Conservation (phyloP, 352 stramenopile species). For the Phytophthora pseudosyringae region DNA sequence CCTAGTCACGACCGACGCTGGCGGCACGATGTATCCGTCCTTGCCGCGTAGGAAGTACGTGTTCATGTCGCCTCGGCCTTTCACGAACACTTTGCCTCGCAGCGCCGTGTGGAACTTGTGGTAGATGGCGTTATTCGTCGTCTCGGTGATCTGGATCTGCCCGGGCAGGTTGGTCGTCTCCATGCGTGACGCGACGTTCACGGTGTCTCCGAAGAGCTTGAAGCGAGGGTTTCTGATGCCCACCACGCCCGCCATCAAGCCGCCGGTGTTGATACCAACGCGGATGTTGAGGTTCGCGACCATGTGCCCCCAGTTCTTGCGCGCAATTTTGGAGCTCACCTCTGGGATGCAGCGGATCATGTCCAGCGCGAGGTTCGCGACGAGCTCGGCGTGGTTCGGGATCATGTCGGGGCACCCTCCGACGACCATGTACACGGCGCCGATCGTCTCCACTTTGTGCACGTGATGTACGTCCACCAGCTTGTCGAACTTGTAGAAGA, state of each 20-base stretch:
- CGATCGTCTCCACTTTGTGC: conserved; percentile 93
- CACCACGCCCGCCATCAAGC: conserved; percentile 87
- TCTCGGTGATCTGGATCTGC: conserved; percentile 84
- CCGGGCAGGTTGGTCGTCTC: conserved; percentile 82
- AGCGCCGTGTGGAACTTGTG: conserved; percentile 75
- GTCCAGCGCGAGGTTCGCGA: conserved; percentile 82
- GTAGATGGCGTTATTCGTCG: conserved; percentile 68
- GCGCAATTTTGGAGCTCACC: conserved; percentile 71
- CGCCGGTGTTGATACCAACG: conserved; percentile 87
- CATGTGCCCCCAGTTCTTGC: conserved; percentile 71
- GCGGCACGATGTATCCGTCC: conserved; percentile 62
- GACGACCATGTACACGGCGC: conserved; percentile 91
- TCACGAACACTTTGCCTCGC: conserved; percentile 82
- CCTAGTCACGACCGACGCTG: conserved; percentile 29
- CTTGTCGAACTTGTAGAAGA: conserved; percentile 92
- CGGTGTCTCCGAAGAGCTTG: conserved; percentile 89
- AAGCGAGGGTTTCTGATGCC: conserved; percentile 86
- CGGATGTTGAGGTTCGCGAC: conserved; percentile 84
- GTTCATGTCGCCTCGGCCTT: conserved; percentile 84
- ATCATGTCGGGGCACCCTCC: conserved; percentile 78
- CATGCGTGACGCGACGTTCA: conserved; percentile 89
- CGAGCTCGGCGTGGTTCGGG: conserved; percentile 76
- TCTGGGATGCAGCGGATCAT: conserved; percentile 86
- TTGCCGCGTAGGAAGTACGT: conserved; percentile 82
- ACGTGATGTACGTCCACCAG: conserved; percentile 88